These are phyloP conservation scores for Lablab purpureus DNA, from an alignment of 306 rosid genomes.

Conservation along the genomic window DNA sequence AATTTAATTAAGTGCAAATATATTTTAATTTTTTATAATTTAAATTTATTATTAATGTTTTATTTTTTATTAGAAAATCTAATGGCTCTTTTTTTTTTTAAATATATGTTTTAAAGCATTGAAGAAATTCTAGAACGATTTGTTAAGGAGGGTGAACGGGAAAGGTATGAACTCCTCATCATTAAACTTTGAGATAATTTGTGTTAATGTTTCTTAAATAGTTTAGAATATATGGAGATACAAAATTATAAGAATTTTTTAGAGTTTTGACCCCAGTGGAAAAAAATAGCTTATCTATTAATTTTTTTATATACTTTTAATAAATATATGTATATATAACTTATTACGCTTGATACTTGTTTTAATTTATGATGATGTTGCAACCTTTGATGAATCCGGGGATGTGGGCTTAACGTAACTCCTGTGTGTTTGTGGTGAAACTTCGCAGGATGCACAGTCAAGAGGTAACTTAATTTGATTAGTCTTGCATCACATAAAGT, in stretches of 20 bases:
- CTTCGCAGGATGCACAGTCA: slow-evolving; percentile 58
- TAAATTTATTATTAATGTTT: not conserved
- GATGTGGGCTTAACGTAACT: not conserved
- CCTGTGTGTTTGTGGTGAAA: slow-evolving; percentile 10
- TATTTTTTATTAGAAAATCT: not conserved
- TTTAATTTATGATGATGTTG: not conserved
- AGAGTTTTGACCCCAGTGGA: no score
- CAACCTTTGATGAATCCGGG: not conserved
- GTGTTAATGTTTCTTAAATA: not conserved
- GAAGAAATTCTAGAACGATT: slow-evolving; percentile 70
- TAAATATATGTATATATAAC: not conserved
- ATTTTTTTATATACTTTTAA: no score
- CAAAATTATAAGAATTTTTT: no score
- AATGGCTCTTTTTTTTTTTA: not conserved
- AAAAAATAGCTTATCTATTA: no score
- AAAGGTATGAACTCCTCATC: slow-evolving; percentile 47
- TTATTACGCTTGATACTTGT: not conserved
- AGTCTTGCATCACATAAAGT: not conserved
- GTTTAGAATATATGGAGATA: not conserved
- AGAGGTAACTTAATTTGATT: slow-evolving; percentile 56
- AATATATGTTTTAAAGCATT: slow-evolving; percentile 50
- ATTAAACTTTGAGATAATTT: not conserved
- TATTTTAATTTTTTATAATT: no score
- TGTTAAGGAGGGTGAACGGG: slow-evolving; percentile 53
- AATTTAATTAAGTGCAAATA: no score